Base-by-base conservation (phyloP, 345 rosid genomes). In the Jatropha curcas region DNA sequence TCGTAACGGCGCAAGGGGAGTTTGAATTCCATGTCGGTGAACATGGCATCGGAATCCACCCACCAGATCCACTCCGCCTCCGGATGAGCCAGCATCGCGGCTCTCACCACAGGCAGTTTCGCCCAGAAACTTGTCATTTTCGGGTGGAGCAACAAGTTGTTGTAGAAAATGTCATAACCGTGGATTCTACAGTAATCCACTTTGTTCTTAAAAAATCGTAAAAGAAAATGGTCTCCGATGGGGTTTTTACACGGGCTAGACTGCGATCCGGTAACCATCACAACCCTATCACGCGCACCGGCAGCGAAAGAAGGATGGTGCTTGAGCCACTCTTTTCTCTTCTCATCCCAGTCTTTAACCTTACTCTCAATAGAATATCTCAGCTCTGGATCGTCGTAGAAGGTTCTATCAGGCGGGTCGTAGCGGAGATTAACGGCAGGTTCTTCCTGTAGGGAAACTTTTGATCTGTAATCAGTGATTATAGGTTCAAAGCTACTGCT, bases 51-150 rank as follows among this genome's bases (percentile, higher is more conserved):
- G 70, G 99, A 90, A 80, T 95, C 99, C 17, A 92, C 95, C 98
- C 98, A 94, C 98, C 98, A 94, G 91, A 94, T 90, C 98, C 98
- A 94, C 79, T 92, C 98, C 19, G 93, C 93, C 73, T 94, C 98
- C 48, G 99, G 99, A 80, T 95, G 99, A 58, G 98, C 92, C 60
- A 94, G 60, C 99, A 94, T 94, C 73, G 92, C 88, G 53, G 99
- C 91, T 60, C 82, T 81, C 28, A 92, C 86, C 60, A 81, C 86
- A 30, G 99, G 96, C 3, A 85, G 81, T 74, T 94, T 92, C 39
- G 98, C 99, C 99, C 99, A 94, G 70, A 4, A 94, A 34, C 85
- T 70, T 33, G 43, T 43, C 99, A 94, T 94, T 62, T 87, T 87
- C 62, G 89, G 97, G 34, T 94, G 88, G 35, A 94, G 82, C 46